Evolutionary conservation across 2,329 filamentous ascomycete genomes (phyloP), one percentile per base, ranked within the genome.

Genomic region (Tolypocladium cylindrosporum): DNA sequence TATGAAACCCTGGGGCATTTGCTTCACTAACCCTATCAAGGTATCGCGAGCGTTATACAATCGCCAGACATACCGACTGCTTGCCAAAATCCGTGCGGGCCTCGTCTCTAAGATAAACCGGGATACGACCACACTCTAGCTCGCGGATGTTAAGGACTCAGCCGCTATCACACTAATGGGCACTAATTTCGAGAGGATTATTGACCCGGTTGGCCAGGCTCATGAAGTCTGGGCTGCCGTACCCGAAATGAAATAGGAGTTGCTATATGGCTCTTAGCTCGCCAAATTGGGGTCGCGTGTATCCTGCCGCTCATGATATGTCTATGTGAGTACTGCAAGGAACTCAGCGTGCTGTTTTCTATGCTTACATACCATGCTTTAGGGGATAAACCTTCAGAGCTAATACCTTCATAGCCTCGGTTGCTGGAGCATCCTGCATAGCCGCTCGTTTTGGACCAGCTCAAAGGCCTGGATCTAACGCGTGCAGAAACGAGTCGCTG

Each of bases 211-310:
- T 13, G 8, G 53, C 8, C 21, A 14, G 36, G 21, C 40, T 24
- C 53, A 55, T 55, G 53, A 55, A n/a, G 14, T 55, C 21, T 55
- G 53, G 53, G n/a, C 37, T 13, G 41, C 53, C 36, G 13, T 55
- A 6, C 39, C 39, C 36, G 39, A 55, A 19, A 37, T 55, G n/a
- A n/a, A n/a, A n/a, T n/a, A 6, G 53, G 34, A 34, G 39, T 55
- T 42, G 53, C 53, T 4, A 55, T 41, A 55, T 55, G 53, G 53
- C 53, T 55, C 53, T 55, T 55, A 37, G 53, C 53, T 42, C 53
- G 53, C n/a, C 39, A 55, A n/a, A 55, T 55, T 4, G 24, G n/a
- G 9, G 54, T 16, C 16, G 39, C 40, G 24, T 43, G 21, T 19
- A 31, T 55, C 9, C 8, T 55, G 13, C 54, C 54, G 31, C 40